Percentiles rank a stretch among this genome's conserved stretches.
Conservation (phyloP, 2,329 filamentous ascomycete species). For the Paracoccidioides brasiliensis region DNA sequence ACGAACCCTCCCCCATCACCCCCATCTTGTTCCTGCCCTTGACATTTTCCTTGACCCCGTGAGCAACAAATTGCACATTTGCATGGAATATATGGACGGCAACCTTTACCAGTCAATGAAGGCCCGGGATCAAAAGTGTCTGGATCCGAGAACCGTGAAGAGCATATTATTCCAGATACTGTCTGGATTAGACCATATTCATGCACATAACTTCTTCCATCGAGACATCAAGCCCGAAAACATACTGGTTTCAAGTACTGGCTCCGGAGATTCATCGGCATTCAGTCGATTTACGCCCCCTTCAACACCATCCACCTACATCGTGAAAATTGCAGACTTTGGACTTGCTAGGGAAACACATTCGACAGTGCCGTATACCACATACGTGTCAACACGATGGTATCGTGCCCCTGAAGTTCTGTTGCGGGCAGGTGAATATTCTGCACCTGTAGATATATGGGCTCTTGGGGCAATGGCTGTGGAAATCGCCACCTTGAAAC, state of each 20-base stretch:
- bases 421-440: constrained; percentile 88
- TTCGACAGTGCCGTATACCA: constrained; percentile 91
- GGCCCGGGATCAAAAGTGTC: constrained; percentile 82
- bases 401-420: constrained; percentile 89
- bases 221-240: constrained; percentile 99
- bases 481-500: constrained; percentile 91
- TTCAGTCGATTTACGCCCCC: constrained; percentile 94
- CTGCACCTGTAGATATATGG: constrained; percentile 96
- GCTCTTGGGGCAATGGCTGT: constrained; percentile 97
- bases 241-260: constrained; percentile 87
- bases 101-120: constrained; percentile 99
- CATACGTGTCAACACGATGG: constrained; percentile 96
- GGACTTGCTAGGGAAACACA: constrained; percentile 94
- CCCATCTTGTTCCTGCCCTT: constrained; percentile 88
- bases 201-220: constrained; percentile 95
- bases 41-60: constrained; percentile 97
- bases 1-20: constrained; percentile 71
- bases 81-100: constrained; percentile 99
- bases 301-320: constrained; percentile 83
- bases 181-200: constrained; percentile 90
- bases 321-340: constrained; percentile 97
- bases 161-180: constrained; percentile 97
- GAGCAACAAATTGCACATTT: constrained; percentile 92
- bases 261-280: constrained; percentile 69
- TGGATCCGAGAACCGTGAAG: constrained; percentile 87